Evolutionary conservation across 2,329 filamentous ascomycete species (phyloP).

Genomic region (Monosporascus cannonballus): DNA sequence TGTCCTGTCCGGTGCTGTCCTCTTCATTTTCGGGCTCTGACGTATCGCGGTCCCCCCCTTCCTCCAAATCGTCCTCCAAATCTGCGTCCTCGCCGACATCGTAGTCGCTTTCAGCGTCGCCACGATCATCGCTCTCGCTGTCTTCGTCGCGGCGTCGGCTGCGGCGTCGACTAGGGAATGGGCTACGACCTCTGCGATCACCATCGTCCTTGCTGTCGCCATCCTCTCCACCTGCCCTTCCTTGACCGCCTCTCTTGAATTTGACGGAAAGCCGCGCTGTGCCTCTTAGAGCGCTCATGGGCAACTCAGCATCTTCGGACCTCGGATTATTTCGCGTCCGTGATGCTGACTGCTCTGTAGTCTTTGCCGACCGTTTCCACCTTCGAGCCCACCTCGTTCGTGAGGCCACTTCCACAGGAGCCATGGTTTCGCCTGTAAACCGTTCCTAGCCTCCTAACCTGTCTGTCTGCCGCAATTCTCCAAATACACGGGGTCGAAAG

Average conservation of each 20-base stretch:
- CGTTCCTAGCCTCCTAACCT: slow-evolving; percentile 1
- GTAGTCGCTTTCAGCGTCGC: slow-evolving; percentile 1
- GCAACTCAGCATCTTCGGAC: slow-evolving; percentile 5
- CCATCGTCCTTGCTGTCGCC: not conserved
- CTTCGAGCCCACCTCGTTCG: slow-evolving; percentile 8
- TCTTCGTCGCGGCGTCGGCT: not conserved
- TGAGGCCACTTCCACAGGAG: slow-evolving; percentile 13
- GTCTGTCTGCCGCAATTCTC: slow-evolving; percentile 1
- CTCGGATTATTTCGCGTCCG: slow-evolving; percentile 3
- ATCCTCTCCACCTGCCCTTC: not conserved
- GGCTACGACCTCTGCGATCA: not conserved
- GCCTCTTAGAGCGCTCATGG: not conserved
- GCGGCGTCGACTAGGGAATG: not conserved
- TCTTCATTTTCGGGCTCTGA: not conserved
- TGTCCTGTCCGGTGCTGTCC: not conserved
- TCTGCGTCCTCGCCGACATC: not conserved
- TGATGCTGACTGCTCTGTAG: slow-evolving; percentile 8
- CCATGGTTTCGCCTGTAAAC: slow-evolving; percentile 15
- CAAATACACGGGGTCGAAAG: not conserved
- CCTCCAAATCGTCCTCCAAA: not conserved
- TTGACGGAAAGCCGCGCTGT: slow-evolving; percentile 1
- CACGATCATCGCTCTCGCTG: slow-evolving; percentile 5
- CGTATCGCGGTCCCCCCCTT: not conserved
- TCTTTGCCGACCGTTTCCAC: slow-evolving; percentile 9
- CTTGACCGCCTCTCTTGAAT: not conserved